phyloP scores from a whole-genome alignment of 805 yeast genomes.

The Starmerella stellata region DNA sequence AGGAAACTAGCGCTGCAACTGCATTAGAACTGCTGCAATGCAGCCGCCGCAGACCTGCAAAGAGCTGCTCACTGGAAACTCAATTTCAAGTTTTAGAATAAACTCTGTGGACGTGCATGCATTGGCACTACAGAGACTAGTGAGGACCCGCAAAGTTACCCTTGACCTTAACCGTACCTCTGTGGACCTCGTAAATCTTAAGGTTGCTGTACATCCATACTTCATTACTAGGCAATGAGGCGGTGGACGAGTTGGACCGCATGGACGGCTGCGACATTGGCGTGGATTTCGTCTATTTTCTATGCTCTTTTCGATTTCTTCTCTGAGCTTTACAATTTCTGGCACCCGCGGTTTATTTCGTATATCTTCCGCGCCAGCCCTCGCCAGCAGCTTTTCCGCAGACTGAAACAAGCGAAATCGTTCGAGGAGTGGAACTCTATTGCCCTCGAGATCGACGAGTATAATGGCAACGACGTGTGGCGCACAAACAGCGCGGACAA shows the following conservation, averaged over 20 bases:
- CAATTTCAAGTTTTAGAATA: too few relatives aligned
- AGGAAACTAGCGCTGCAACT: too few relatives aligned
- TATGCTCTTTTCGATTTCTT: constrained; percentile 10
- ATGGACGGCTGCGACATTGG: not conserved
- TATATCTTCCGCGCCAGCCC: constrained; percentile 14
- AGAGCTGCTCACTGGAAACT: too few relatives aligned
- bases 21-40: too few relatives aligned
- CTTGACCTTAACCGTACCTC: too few relatives aligned
- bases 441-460: constrained; percentile 29
- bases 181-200: not conserved
- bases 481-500: constrained; percentile 66
- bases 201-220: too few relatives aligned
- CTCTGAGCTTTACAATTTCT: constrained; percentile 17
- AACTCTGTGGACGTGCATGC: too few relatives aligned
- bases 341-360: constrained; percentile 14
- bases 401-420: constrained; percentile 29
- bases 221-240: too few relatives aligned
- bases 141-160: too few relatives aligned
- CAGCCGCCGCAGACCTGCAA: too few relatives aligned
- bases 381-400: constrained; percentile 15
- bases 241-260: not conserved
- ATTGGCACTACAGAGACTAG: too few relatives aligned
- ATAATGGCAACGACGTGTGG: constrained; percentile 28
- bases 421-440: constrained; percentile 51
- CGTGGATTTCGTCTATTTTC: constrained; percentile 4